Percentiles rank a stretch among this genome's conserved stretches.
phyloP scores from a whole-genome alignment of 768 basidiomycete genomes.

The Mycena metata region DNA sequence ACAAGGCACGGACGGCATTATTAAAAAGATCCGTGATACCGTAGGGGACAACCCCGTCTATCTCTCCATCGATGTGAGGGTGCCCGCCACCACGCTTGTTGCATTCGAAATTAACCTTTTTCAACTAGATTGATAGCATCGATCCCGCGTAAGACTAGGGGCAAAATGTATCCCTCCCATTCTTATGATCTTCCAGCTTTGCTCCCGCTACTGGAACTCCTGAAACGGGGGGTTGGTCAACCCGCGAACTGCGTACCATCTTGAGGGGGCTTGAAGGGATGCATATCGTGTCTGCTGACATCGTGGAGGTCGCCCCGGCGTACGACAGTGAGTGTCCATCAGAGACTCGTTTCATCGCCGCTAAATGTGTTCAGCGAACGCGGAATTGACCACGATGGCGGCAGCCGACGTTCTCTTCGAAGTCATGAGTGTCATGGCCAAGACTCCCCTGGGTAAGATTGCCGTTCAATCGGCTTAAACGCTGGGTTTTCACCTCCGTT shows the following conservation, averaged over 20 bases:
- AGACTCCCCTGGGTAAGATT: constrained; percentile 80
- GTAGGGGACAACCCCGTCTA: constrained; percentile 84
- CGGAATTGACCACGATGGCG: constrained; percentile 51
- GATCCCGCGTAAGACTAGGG: constrained; percentile 65
- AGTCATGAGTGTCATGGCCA: constrained; percentile 83
- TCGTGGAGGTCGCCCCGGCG: constrained; percentile 89
- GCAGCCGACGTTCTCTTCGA: constrained; percentile 74
- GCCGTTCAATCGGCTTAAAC: constrained; percentile 21
- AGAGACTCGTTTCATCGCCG: not conserved
- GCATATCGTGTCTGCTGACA: constrained; percentile 83
- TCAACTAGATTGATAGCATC: constrained; percentile 76
- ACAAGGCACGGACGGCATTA: constrained; percentile 79
- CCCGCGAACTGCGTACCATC: constrained; percentile 84
- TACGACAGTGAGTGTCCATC: constrained; percentile 62
- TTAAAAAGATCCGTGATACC: constrained; percentile 82
- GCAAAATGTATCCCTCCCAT: not conserved
- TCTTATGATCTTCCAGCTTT: constrained; percentile 50
- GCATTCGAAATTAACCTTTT: not conserved
- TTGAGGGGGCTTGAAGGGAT: constrained; percentile 82
- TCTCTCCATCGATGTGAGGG: constrained; percentile 79
- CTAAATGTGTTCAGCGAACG: constrained; percentile 42
- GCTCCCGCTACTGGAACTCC: constrained; percentile 90
- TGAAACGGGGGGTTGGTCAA: constrained; percentile 88
- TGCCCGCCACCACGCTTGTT: constrained; percentile 1
- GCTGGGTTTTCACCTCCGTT: not conserved